Percentiles rank a stretch among this genome's conserved stretches.
These are phyloP conservation scores for Venturia nashicola DNA, from an alignment of 2,329 filamentous ascomycete genomes.

Conservation along the genomic window DNA sequence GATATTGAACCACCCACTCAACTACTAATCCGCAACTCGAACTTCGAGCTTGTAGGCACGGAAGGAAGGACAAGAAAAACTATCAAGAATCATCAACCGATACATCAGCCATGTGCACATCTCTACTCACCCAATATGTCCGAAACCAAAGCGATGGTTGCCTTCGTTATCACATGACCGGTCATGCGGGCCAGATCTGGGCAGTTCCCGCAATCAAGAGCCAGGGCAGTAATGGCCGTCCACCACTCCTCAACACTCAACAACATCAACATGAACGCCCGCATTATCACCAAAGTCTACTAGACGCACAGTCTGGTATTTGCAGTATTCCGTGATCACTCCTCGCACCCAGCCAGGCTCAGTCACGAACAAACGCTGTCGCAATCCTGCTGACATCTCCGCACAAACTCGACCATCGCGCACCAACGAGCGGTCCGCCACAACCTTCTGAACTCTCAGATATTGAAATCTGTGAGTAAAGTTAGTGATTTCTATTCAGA, in stretches of 20 bases:
- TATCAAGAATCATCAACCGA: not conserved
- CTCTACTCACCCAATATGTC: not conserved
- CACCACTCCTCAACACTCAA: not conserved
- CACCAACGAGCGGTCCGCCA: constrained; percentile 14
- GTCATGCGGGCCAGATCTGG: not conserved
- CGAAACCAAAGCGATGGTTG: not conserved
- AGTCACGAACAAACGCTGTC: constrained; percentile 9
- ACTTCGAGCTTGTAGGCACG: not conserved
- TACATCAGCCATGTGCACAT: not conserved
- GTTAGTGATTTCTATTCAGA: constrained; percentile 5
- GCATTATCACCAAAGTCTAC: not conserved
- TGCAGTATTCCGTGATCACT: constrained; percentile 18
- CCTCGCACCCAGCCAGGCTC: constrained; percentile 30
- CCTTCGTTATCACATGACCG: not conserved
- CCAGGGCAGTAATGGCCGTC: not conserved
- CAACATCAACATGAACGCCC: not conserved
- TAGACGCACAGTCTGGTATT: not conserved
- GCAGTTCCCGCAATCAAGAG: not conserved
- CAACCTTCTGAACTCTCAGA: constrained; percentile 12
- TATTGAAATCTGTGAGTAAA: not conserved
- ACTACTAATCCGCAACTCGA: too few relatives aligned
- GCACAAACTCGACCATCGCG: constrained; percentile 2
- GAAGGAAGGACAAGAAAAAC: not conserved
- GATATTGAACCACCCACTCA: too few relatives aligned
- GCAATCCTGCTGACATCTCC: not conserved